Conservation (phyloP, 2,329 filamentous ascomycete species). For the Neofusicoccum sp. region DNA sequence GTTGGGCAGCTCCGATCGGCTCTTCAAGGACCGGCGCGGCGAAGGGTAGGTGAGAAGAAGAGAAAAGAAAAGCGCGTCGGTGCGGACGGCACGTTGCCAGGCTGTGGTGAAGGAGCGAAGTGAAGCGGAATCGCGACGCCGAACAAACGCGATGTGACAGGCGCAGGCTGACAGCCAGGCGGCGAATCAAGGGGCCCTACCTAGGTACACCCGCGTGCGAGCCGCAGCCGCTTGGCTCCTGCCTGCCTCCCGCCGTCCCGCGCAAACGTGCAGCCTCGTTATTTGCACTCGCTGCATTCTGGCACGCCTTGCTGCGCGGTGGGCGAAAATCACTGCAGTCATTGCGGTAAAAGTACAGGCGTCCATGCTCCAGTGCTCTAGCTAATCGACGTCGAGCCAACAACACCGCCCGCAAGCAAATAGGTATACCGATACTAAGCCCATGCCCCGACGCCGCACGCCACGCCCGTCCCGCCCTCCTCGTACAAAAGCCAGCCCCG, state of each 20-base stretch:
- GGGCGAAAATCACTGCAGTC: conserved; percentile 18
- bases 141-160: conserved; percentile 18
- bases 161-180: conserved; percentile 16
- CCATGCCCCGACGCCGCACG: conserved; percentile 10
- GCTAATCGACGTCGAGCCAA: conserved; percentile 13
- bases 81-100: conserved; percentile 16
- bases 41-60: conserved; percentile 7
- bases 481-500: conserved; percentile 2
- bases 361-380: conserved; percentile 17
- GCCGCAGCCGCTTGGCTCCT: conserved; percentile 13
- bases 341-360: conserved; percentile 18
- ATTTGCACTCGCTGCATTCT: conserved; percentile 11
- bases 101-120: conserved; percentile 18
- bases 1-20: conserved; percentile 15
- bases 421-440: conserved; percentile 14
- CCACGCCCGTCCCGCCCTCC: neutral
- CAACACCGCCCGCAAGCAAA: conserved; percentile 17
- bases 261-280: conserved; percentile 7
- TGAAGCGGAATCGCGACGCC: conserved; percentile 14
- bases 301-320: neutral
- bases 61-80: conserved; percentile 11
- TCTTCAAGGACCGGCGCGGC: conserved; percentile 11
- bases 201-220: conserved; percentile 15
- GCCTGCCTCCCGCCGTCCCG: conserved; percentile 2
- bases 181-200: conserved; percentile 14